Base-by-base conservation (phyloP, 805 yeast species). In the Saccharomycopsis amapae region DNA sequence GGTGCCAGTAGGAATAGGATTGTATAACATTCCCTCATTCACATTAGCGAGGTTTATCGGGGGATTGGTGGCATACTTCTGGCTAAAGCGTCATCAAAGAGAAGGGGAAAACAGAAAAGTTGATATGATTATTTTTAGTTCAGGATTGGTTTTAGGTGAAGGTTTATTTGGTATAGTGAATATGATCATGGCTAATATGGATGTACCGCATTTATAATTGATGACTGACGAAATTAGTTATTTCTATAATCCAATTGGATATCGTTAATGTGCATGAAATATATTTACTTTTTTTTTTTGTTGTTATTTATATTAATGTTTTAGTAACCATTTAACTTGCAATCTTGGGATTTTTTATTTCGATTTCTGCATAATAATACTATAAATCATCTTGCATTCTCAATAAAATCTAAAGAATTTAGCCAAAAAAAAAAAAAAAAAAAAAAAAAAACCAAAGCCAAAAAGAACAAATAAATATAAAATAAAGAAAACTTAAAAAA, bases 1-100 rank as follows among this genome's bases (percentile, higher is more conserved):
- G 10, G 94, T 93, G 23, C 97, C 98, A 2, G 96, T 89, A 15
- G 98, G 98, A 1, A 84, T 90, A 42, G 97, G 98, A 15, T 87
- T 90, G 51, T 93, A 90, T 62, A 93, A 93, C 61, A 73, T 89
- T 0, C 97, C 98, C 2, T 81, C 87, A 40, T 93, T 90, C 64
- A 93, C 97, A 0, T 68, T 90, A 38, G 97, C 97, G 1, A 71
- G 98, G 55, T 90, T 93, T 59, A 51, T 87, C 19, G 98, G 98
- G 7, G 98, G 98, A 2, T 55, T 84, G 2, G 57, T 78, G 28
- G 75, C 88, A 1, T 73, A 74, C 57, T 51, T 65, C 53, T 78
- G 89, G 87, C 52, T 77, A 48, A 64, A 62, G 24, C 63, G 60
- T 18, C 55, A 58, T n/a, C 58, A 58, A 38, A 55, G 62, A 31